phyloP scores from a whole-genome alignment of 2,329 filamentous ascomycete species.

The Fusarium tricinctum region DNA sequence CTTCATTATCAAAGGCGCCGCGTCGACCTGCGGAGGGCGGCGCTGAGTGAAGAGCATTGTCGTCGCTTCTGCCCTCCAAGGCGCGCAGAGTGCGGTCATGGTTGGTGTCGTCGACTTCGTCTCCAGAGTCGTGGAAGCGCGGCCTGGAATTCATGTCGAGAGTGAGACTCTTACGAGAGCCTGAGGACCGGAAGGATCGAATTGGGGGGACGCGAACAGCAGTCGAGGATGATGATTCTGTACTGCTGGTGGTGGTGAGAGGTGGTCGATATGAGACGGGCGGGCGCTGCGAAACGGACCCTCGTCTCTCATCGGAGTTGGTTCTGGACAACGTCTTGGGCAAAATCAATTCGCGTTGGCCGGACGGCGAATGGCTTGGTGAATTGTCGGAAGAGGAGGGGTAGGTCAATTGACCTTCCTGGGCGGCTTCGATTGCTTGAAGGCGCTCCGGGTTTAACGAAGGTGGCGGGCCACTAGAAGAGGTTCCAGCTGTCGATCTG shows the following conservation, averaged over 20 bases:
- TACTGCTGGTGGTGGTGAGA: slow-evolving; percentile 48
- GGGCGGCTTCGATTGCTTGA: slow-evolving; percentile 51
- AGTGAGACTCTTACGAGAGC: slow-evolving; percentile 67
- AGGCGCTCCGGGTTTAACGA: slow-evolving; percentile 53
- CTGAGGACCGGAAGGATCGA: slow-evolving; percentile 69
- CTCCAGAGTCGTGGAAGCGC: slow-evolving; percentile 60
- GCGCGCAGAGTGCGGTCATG: slow-evolving; percentile 66
- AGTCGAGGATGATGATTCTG: slow-evolving; percentile 52
- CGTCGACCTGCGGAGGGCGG: slow-evolving; percentile 57
- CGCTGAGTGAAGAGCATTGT: slow-evolving; percentile 55
- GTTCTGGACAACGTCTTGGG: slow-evolving; percentile 59
- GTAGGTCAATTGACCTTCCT: slow-evolving; percentile 38
- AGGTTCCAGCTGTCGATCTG: slow-evolving; percentile 55
- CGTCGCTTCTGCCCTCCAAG: slow-evolving; percentile 60
- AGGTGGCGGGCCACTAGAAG: slow-evolving; percentile 51
- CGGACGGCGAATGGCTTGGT: slow-evolving; percentile 49
- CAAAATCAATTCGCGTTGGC: slow-evolving; percentile 63
- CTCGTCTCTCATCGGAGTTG: slow-evolving; percentile 64
- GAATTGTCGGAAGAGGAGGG: slow-evolving; percentile 43
- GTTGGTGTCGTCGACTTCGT: slow-evolving; percentile 60
- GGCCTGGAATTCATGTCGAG: slow-evolving; percentile 66
- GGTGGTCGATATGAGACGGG: slow-evolving; percentile 66
- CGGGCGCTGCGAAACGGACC: slow-evolving; percentile 57
- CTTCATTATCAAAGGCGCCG: slow-evolving; percentile 60
- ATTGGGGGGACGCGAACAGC: slow-evolving; percentile 66